These are phyloP conservation scores for Shiraia sp. DNA, from an alignment of 2,329 filamentous ascomycete species.

Conservation along the genomic window DNA sequence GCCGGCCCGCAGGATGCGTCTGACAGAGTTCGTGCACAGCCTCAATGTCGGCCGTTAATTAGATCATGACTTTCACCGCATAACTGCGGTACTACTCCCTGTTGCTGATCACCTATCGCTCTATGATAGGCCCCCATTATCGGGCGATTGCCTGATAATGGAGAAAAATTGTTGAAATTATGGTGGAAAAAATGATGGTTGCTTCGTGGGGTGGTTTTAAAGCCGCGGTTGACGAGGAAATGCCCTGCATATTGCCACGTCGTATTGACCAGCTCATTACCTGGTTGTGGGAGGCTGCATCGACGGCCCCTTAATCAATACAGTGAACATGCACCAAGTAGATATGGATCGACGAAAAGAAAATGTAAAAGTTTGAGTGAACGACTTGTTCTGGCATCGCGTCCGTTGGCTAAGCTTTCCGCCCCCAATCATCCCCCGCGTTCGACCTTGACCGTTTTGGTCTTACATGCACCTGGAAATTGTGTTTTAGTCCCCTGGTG, in stretches of 20 bases:
- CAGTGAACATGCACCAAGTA: not conserved
- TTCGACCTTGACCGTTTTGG: slow-evolving; percentile 6
- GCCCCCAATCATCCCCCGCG: slow-evolving; percentile 21
- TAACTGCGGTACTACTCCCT: slow-evolving; percentile 10
- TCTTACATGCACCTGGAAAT: slow-evolving; percentile 8
- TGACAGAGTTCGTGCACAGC: slow-evolving; percentile 23
- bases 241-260: slow-evolving; percentile 2
- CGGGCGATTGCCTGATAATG: not conserved
- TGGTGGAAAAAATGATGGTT: not conserved
- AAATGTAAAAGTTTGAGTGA: not conserved
- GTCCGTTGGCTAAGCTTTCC: slow-evolving; percentile 15
- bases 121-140: slow-evolving; percentile 1
- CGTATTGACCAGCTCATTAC: not conserved
- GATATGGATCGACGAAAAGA: not conserved
- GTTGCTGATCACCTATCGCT: slow-evolving; percentile 10
- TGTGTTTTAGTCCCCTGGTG: not conserved
- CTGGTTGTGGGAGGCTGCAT: slow-evolving; percentile 1
- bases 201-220: slow-evolving; percentile 2
- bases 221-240: not conserved
- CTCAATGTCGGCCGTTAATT: slow-evolving; percentile 13
- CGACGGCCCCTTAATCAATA: slow-evolving; percentile 1
- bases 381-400: slow-evolving; percentile 3
- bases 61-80: slow-evolving; percentile 5
- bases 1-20: slow-evolving; percentile 14
- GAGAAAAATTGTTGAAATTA: not conserved